These are phyloP conservation scores for Cryphonectria naterciae DNA, from an alignment of 2,329 filamentous ascomycete species.

Conservation along the genomic window DNA sequence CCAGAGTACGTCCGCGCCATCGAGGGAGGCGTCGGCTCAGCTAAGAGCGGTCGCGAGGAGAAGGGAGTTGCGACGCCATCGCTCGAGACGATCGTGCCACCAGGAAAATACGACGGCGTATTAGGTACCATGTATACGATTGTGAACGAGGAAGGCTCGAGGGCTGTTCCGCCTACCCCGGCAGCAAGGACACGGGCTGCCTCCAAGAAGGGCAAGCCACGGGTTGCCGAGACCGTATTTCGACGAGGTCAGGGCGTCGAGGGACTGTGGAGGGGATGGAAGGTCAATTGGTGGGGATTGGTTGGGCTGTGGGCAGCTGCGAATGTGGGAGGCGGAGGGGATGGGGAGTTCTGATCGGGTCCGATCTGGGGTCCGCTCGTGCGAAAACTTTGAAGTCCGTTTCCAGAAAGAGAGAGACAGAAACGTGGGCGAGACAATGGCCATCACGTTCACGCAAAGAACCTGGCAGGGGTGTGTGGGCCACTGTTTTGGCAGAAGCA, in stretches of 20 bases:
- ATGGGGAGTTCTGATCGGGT: slow-evolving; percentile 59
- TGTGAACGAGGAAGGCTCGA: slow-evolving; percentile 76
- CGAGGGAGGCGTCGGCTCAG: slow-evolving; percentile 35
- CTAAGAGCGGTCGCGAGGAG: slow-evolving; percentile 32
- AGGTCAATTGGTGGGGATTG: slow-evolving; percentile 77
- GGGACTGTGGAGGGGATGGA: slow-evolving; percentile 75
- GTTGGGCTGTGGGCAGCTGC: slow-evolving; percentile 75
- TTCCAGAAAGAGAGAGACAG: neutral
- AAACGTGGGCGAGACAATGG: neutral
- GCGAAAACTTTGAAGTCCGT: neutral
- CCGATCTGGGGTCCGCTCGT: neutral
- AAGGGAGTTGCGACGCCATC: slow-evolving; percentile 35
- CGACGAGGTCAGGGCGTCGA: slow-evolving; percentile 68
- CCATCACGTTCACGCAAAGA: neutral
- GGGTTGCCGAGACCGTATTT: slow-evolving; percentile 48
- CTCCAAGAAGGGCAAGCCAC: slow-evolving; percentile 39
- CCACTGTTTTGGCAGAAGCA: neutral
- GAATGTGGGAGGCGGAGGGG: slow-evolving; percentile 63
- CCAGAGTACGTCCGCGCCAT: slow-evolving; percentile 56
- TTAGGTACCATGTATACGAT: slow-evolving; percentile 92
- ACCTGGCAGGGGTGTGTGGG: neutral
- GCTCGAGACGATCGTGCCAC: slow-evolving; percentile 76
- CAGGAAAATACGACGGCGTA: slow-evolving; percentile 82
- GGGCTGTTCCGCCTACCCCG: slow-evolving; percentile 46
- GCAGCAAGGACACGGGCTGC: slow-evolving; percentile 37